These are phyloP conservation scores for Leccinellum luteum DNA, from an alignment of 768 basidiomycete species.

Conservation along the genomic window DNA sequence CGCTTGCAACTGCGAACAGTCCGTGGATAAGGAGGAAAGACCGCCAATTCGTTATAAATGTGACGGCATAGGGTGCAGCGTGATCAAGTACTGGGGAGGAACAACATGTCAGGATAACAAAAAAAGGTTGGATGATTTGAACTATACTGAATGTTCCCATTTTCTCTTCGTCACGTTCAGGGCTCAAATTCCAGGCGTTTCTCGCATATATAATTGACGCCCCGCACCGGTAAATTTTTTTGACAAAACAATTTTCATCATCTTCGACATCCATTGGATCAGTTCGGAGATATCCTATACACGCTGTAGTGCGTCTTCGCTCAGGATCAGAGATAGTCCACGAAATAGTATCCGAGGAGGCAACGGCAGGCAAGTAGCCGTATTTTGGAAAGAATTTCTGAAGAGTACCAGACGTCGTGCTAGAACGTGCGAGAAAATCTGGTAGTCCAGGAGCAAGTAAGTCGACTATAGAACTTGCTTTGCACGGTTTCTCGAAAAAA, in stretches of 20 bases:
- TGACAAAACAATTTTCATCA: too few relatives aligned
- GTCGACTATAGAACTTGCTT: too few relatives aligned
- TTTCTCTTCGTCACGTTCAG: background rate
- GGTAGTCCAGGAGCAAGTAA: slow-evolving; percentile 13
- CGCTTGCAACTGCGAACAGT: too few relatives aligned
- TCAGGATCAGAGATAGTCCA: background rate
- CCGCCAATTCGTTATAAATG: too few relatives aligned
- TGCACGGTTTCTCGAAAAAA: slow-evolving; percentile 1
- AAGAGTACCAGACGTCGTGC: background rate
- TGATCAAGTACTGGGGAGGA: too few relatives aligned
- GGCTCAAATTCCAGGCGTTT: too few relatives aligned
- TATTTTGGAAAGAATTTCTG: background rate
- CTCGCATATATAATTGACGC: too few relatives aligned
- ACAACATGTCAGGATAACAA: too few relatives aligned
- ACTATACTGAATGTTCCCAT: background rate
- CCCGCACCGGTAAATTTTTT: background rate
- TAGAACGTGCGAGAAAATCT: slow-evolving; percentile 13
- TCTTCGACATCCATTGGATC: background rate
- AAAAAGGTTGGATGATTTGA: background rate
- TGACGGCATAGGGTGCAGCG: too few relatives aligned
- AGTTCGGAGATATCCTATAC: background rate
- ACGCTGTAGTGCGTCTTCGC: slow-evolving; percentile 3
- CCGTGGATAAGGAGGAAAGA: too few relatives aligned
- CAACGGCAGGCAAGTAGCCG: background rate
- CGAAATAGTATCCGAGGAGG: background rate